Base-by-base conservation (phyloP, 129 eudicot genomes). In the Artemisia tridentata region DNA sequence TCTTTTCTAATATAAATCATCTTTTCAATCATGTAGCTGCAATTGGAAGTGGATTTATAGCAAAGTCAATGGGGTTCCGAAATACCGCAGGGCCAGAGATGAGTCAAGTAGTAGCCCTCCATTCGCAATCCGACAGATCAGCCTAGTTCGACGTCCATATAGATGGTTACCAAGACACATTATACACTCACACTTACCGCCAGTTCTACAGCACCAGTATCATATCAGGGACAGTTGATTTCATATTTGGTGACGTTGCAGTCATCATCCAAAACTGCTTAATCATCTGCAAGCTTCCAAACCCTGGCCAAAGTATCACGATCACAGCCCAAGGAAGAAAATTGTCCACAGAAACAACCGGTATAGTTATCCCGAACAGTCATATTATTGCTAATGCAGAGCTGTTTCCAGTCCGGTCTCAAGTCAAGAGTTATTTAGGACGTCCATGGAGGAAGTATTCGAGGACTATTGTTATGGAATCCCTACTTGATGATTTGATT, bases 221-320 rank as follows among this genome's bases (percentile, higher is more conserved):
- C 23, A 54, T 54, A 6, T 54, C 60, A 7, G 60, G 60, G 11
- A 54, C 60, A n/a, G 23, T 54, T 54, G 60, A 54, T 17, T 54
- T 54, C 60, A 54, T 54, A 54, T 54, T 54, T 20, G 60, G 23
- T 13, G 60, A 54, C 60, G 60, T 3, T 3, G 19, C 60, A 54
- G 60, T 54, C 23, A 55, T 55, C 20, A 18, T 55, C 12, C 61
- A 55, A 55, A 55, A 55, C 61, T n/a, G 61, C 61, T 55, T 55
- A 55, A 51, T 55, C 61, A 18, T 55, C 29, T 7, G 23, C 23
- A 55, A n/a, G 20, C 61, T 55, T 2, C 61, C 29, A 9, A 3
- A 11, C 10, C 10, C 23, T 3, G 61, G 61, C 17, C 11, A 55
- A 55, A 51, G 3, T 1, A 55, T 16, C 21, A 55, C 61, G 13